Percentiles rank a stretch among this genome's conserved stretches.
Evolutionary conservation across 208 protist genomes (phyloP).

Genomic region (Trypanosoma lewisi): DNA sequence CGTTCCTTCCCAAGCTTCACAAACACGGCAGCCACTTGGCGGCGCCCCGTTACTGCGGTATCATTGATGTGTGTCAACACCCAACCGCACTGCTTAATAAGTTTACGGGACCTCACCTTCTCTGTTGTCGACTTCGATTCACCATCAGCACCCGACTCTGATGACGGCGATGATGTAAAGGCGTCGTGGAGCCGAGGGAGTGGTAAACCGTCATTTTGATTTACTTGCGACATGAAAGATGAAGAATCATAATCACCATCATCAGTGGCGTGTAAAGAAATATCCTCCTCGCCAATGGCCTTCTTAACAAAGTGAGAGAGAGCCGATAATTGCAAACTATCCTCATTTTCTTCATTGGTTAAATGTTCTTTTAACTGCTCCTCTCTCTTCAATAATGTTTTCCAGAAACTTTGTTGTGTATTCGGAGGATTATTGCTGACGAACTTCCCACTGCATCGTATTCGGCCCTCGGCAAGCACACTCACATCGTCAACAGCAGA

Average conservation of each 20-base stretch:
- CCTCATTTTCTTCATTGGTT: not conserved
- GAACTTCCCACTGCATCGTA: not conserved
- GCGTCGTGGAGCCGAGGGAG: conserved; percentile 1
- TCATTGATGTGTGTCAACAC: conserved; percentile 28
- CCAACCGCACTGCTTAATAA: conserved; percentile 29
- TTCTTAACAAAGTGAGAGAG: conserved; percentile 20
- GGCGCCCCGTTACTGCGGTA: conserved; percentile 21
- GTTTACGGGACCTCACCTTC: not conserved
- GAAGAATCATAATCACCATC: too few relatives aligned
- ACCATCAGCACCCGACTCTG: not conserved
- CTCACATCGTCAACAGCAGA: conserved; percentile 44
- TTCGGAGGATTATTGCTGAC: not conserved
- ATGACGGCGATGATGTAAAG: not conserved
- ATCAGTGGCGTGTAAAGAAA: not conserved
- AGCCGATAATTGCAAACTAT: not conserved
- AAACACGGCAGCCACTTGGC: conserved; percentile 41
- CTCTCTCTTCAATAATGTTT: not conserved
- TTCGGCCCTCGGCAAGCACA: conserved; percentile 17
- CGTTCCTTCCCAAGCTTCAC: conserved; percentile 18
- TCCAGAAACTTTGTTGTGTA: not conserved
- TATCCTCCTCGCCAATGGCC: not conserved
- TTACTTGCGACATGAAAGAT: not conserved
- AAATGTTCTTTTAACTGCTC: not conserved
- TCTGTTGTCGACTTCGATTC: not conserved
- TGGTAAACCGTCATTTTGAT: not conserved